Percentiles rank a stretch among this genome's conserved stretches.
Conservation (phyloP, 2,329 filamentous ascomycete genomes). For the Xylaria sp. region DNA sequence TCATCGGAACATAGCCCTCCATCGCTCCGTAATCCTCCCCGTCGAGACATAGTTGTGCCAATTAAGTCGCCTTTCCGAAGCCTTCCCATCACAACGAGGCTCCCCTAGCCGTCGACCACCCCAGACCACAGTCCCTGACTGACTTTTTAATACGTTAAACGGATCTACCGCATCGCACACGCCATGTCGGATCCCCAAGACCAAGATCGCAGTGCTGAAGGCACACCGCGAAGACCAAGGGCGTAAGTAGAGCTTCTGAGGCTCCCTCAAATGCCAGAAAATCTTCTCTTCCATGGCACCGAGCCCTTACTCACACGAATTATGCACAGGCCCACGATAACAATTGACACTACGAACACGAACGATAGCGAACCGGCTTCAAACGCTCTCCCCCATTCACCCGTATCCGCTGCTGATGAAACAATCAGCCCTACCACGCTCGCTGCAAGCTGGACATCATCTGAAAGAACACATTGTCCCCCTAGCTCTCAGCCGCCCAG, state of each 20-base stretch:
- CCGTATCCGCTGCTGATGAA: slow-evolving; percentile 46
- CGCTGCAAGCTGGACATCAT: slow-evolving; percentile 44
- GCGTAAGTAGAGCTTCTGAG: slow-evolving; percentile 42
- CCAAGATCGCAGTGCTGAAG: slow-evolving; percentile 40
- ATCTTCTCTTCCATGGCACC: neutral
- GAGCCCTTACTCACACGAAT: slow-evolving; percentile 30
- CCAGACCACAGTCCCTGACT: slow-evolving; percentile 11
- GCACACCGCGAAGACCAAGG: slow-evolving; percentile 43
- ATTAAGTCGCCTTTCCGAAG: slow-evolving; percentile 6
- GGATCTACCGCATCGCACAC: slow-evolving; percentile 9
- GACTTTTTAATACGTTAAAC: slow-evolving; percentile 20
- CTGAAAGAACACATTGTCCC: slow-evolving; percentile 41
- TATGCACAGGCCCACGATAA: slow-evolving; percentile 51
- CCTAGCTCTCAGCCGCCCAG: slow-evolving; percentile 40
- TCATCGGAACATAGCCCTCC: neutral
- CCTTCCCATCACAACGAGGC: neutral
- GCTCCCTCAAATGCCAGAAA: neutral
- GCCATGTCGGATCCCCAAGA: slow-evolving; percentile 44
- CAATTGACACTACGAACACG: slow-evolving; percentile 53
- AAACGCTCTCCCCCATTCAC: slow-evolving; percentile 42
- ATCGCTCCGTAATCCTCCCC: neutral
- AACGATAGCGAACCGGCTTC: slow-evolving; percentile 45
- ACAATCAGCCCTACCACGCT: slow-evolving; percentile 49
- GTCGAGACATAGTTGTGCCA: slow-evolving; percentile 18
- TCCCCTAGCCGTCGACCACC: slow-evolving; percentile 15